phyloP scores from a whole-genome alignment of 306 rosid genomes.

The Lathyrus tuberosus region DNA sequence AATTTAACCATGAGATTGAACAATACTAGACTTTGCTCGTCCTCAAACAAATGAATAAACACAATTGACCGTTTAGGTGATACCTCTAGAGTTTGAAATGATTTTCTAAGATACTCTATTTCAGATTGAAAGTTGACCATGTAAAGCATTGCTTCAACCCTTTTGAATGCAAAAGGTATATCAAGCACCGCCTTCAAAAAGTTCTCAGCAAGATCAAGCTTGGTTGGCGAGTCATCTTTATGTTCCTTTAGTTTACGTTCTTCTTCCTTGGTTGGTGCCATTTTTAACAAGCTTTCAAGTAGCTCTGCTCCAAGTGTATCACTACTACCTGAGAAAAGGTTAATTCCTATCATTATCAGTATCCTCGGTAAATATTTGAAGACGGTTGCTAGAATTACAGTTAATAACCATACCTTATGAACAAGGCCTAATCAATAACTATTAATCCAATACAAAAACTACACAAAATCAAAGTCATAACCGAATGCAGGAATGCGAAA shows the following conservation, averaged over 20 bases:
- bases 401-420: slow-evolving; percentile 2
- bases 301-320: slow-evolving; percentile 85
- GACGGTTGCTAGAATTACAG: neutral
- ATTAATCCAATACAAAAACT: neutral
- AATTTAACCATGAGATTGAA: slow-evolving; percentile 7
- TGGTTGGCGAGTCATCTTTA: slow-evolving; percentile 72
- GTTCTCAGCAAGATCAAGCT: slow-evolving; percentile 86
- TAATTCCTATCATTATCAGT: slow-evolving; percentile 11
- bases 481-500: slow-evolving; percentile 10
- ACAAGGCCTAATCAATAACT: slow-evolving; percentile 2
- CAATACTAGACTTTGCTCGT: neutral
- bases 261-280: slow-evolving; percentile 97
- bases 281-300: slow-evolving; percentile 87
- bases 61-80: neutral
- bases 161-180: slow-evolving; percentile 83
- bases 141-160: slow-evolving; percentile 92
- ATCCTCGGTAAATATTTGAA: neutral
- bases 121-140: slow-evolving; percentile 88
- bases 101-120: slow-evolving; percentile 73
- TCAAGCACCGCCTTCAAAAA: slow-evolving; percentile 89
- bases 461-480: slow-evolving; percentile 1
- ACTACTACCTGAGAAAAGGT: slow-evolving; percentile 63
- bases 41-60: slow-evolving; percentile 5
- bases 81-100: slow-evolving; percentile 89
- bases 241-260: slow-evolving; percentile 78